Base-by-base conservation (phyloP, 176 grass and related monocot genomes). In the Zoysia pacifica region DNA sequence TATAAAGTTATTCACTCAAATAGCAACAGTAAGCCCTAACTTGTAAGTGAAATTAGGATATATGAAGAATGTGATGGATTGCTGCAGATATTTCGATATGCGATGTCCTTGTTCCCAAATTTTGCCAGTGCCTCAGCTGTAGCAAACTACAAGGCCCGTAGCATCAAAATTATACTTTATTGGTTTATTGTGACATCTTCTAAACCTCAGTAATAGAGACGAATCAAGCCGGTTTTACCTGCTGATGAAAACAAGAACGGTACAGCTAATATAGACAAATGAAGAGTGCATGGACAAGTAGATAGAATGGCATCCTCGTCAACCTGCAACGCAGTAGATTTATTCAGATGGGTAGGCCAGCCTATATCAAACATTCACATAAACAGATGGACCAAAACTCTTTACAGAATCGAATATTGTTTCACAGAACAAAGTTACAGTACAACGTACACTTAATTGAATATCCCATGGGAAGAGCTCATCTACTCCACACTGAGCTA, bases 401-500 rank as follows among this genome's bases (percentile, higher is more conserved):
- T 53, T 48, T 19, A 66, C 36, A 42, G 12, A 40, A 62, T 65
- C 77, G 62, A 51, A 73, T 63, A 1, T 11, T 47, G 52, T 75
- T 56, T 67, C 2, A 68, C 13, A 59, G 58, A 61, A 61, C 1
- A 38, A 38, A 38, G 18, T 28, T 46, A 58, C 40, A 69, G 50
- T 11, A 78, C 14, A 14, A 44, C 11, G 49, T 56, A 42, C 20
- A 75, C 46, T 65, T 43, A 28, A 65, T 51, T 11, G 18, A 60
- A 69, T 4, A 69, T 20, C 72, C 6, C 48, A 68, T 11, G 39
- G 36, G 15, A 69, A 79, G 65, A 49, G 67, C 39, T 73, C 16
- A 77, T 79, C 48, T 82, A 83, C 48, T 38, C 41, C 47, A 20
- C 75, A 62, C 70, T 75, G 70, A 75, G 62, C 69, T 65, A 59